These are phyloP conservation scores for Ceratopteris richardii DNA, from an alignment of 75 land plant species.

Conservation along the genomic window DNA sequence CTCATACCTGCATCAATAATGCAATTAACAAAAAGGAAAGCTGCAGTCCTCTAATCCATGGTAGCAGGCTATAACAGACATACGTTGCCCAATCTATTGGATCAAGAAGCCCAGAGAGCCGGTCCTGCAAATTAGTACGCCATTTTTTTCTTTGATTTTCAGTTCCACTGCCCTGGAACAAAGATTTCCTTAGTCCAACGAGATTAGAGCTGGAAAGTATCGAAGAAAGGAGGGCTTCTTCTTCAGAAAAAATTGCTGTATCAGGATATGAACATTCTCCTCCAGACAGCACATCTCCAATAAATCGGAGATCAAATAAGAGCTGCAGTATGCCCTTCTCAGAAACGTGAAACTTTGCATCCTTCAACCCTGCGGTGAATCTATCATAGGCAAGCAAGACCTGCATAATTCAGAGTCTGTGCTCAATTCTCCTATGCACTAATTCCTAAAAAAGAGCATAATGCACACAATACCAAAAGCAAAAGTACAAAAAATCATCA, in stretches of 20 bases:
- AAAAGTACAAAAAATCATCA: too few species aligned
- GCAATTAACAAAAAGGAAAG: not conserved
- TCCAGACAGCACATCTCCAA: slow-evolving; percentile 78
- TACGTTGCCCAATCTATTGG: slow-evolving; percentile 99
- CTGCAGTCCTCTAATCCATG: too few species aligned
- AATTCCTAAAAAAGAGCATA: not conserved
- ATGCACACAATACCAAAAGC: not conserved
- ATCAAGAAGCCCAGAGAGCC: slow-evolving; percentile 63
- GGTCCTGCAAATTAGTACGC: slow-evolving; percentile 31
- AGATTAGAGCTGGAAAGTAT: slow-evolving; percentile 4
- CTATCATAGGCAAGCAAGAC: slow-evolving; percentile 56
- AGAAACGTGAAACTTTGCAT: slow-evolving; percentile 43
- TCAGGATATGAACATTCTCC: slow-evolving; percentile 34
- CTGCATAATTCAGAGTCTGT: slow-evolving; percentile 31
- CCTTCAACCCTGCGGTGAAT: slow-evolving; percentile 36
- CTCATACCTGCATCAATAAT: slow-evolving; percentile 55
- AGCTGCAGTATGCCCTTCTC: slow-evolving; percentile 91
- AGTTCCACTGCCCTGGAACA: slow-evolving; percentile 7
- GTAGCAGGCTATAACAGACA: slow-evolving; percentile 19
- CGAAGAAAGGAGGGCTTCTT: slow-evolving; percentile 13
- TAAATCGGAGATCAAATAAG: slow-evolving; percentile 69
- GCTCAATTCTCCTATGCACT: not conserved
- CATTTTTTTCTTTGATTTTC: slow-evolving; percentile 34
- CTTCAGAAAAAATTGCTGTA: slow-evolving; percentile 13
- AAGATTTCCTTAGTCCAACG: not conserved